Base-by-base conservation (phyloP, 371 early-diverging fungal genomes). In the Saksenaea oblongispora region DNA sequence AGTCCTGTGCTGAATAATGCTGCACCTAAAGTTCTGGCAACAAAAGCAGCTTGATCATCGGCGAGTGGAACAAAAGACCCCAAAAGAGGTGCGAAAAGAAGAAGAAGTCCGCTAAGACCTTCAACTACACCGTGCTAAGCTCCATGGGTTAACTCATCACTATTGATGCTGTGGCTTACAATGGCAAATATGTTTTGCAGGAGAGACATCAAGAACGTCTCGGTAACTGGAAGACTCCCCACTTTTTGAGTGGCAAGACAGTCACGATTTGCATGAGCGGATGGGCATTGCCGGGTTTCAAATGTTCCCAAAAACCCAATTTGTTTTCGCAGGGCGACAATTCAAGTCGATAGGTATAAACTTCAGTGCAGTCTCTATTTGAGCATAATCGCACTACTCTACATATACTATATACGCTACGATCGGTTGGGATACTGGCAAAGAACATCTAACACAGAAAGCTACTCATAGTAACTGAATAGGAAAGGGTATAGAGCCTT, bases 11-110 rank as follows among this genome's bases (percentile, higher is more conserved):
- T 58, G 4, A 75, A 55, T 11, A 74, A 22, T 31, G 67, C 69
- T n/a, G 73, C 75, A 26, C 80, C 80, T 55, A 69, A 75, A 22
- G 60, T 62, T 54, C 73, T 66, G 11, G 71, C 44, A 11, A 74
- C 27, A 0, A 76, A 66, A n/a, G 62, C 27, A 39, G 62, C 54
- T 11, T 61, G 62, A 0, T 39, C 42, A 36, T 74, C 72, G 17
- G 57, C 58, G 28, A 60, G 60, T 9, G 56, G 41, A 34, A 75
- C 37, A 13, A 59, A 54, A 11, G 69, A 36, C 1, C 47, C n/a
- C n/a, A n/a, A 35, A 14, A 71, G 66, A 9, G 78, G 75, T 1
- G 67, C 56, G 10, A 78, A 56, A 15, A 78, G 37, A 9, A 75
- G 53, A 18, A 60, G 62, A 37, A 73, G 13, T 1, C 75, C 73